phyloP scores from a whole-genome alignment of 1,284 basidiomycete genomes.

The Coniophora puteana region DNA sequence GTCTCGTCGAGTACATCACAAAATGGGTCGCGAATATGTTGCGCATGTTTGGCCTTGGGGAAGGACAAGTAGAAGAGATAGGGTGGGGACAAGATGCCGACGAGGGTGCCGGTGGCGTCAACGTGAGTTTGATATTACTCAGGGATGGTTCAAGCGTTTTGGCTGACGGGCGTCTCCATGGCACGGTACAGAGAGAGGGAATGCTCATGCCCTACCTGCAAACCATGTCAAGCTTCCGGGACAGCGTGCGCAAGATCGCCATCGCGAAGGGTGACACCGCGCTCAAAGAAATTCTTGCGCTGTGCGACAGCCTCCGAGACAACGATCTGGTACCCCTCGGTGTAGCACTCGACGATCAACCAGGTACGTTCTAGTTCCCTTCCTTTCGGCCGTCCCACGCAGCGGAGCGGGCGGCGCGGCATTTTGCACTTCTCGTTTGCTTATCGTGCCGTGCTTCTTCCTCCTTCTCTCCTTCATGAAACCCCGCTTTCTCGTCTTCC shows the following conservation, averaged over 20 bases:
- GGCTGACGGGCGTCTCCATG: conserved; percentile 11
- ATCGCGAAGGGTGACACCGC: conserved; percentile 68
- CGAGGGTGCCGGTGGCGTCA: conserved; percentile 37
- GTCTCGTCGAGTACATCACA: conserved; percentile 70
- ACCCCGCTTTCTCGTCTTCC: conserved; percentile 6
- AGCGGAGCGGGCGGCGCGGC: too few relatives aligned
- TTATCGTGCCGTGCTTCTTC: neutral
- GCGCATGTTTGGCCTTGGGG: conserved; percentile 92
- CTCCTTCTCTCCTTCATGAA: too few relatives aligned
- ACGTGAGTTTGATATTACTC: conserved; percentile 48
- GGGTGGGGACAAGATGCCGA: conserved; percentile 67
- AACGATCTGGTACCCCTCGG: conserved; percentile 89
- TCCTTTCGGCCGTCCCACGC: too few relatives aligned
- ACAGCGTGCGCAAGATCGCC: conserved; percentile 82
- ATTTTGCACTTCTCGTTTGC: conserved; percentile 4
- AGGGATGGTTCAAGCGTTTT: conserved; percentile 5
- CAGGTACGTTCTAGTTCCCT: conserved; percentile 53
- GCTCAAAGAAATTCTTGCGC: conserved; percentile 73
- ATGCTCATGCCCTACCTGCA: conserved; percentile 89
- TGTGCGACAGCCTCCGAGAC: conserved; percentile 91
- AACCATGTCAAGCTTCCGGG: conserved; percentile 87
- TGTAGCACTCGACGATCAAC: conserved; percentile 95
- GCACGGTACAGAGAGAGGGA: conserved; percentile 64
- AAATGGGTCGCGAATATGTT: conserved; percentile 90
- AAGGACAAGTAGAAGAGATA: conserved; percentile 63